Evolutionary conservation across 495 filamentous ascomycete genomes (phyloP), one percentile per base, ranked within the genome.

Genomic region (Talaromyces borbonicus): DNA sequence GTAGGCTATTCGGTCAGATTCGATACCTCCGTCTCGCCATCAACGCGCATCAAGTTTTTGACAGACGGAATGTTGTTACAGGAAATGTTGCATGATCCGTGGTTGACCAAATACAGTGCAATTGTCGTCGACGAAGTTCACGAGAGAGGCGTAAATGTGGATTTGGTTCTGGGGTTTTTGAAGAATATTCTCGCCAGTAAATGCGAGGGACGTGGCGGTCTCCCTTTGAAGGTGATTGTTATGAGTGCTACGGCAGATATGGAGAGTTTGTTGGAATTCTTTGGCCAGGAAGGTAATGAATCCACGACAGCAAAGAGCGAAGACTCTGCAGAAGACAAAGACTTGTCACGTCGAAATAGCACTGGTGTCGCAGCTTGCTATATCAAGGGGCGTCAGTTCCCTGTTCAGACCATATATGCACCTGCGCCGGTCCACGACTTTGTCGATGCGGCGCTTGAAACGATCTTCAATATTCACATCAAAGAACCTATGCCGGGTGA

Each of bases 201-300:
- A 29, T 50, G 43, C 8, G 63, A 71, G 46, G 84, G 76, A 16
- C 72, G 82, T 26, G 81, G 78, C 14, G 83, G 83, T 8, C 62
- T 85, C 32, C 78, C 83, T 1, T 66, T 97, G 47, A 97, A 95
- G 58, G 81, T 95, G 8, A 76, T 93, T 12, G 77, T 96, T 52
- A 99, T 99, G 93, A 95, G 88, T 67, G 93, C 93, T 40, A 99
- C 93, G 12, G 84, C 87, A 14, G 87, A 96, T 60, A 79, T 92
- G 51, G 83, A 88, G 47, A 78, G 68, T 45, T 74, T 96, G 20
- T 70, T 76, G 32, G 64, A 68, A 1, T 97, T 95, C 62, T 95
- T 95, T 56, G 72, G 74, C 33, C 66, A 66, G 9, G 70, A 60
- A 11, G 31, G 48, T 12, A 40, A 27, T 0, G 18, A 27, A 3